A percentile compares a stretch with the other conserved stretches of the same genome.
Conservation (phyloP, 78 protist species). For the Neovahlkampfia damariscottae region DNA sequence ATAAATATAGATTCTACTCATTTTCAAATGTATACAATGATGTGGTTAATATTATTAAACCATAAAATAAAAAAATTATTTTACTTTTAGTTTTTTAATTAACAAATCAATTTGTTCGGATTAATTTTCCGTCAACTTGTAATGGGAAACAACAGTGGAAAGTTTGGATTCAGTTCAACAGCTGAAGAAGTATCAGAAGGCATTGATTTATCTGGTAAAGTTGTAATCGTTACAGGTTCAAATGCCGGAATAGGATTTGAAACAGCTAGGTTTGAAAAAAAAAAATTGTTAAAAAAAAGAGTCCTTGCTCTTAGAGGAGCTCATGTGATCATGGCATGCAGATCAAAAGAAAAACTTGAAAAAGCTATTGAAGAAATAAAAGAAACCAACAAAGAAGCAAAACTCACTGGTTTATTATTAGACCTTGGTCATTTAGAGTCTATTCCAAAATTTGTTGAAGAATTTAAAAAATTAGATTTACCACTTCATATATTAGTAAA, state of each 20-base stretch:
- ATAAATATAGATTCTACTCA: too few species aligned
- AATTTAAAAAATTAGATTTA: not conserved
- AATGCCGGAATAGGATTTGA: conserved; percentile 27
- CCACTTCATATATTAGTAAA: not conserved
- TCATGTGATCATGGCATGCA: not conserved
- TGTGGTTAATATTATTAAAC: too few species aligned
- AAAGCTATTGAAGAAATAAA: not conserved
- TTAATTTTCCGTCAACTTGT: too few species aligned
- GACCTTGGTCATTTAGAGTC: not conserved
- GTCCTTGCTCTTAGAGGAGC: too few species aligned
- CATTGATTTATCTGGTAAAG: conserved; percentile 13
- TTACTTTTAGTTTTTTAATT: too few species aligned
- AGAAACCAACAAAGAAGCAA: not conserved
- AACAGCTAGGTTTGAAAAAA: not conserved
- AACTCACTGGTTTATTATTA: not conserved
- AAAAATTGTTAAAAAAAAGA: too few species aligned
- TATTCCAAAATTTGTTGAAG: not conserved
- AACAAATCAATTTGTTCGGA: too few species aligned
- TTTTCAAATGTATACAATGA: too few species aligned
- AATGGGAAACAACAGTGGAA: too few species aligned
- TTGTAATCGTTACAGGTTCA: conserved; percentile 25
- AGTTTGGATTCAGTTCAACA: too few species aligned
- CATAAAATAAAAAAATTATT: too few species aligned
- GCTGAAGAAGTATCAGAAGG: too few species aligned
- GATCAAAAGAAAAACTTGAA: not conserved